Base-by-base conservation (phyloP, 345 rosid genomes). In the Anacardium occidentale region DNA sequence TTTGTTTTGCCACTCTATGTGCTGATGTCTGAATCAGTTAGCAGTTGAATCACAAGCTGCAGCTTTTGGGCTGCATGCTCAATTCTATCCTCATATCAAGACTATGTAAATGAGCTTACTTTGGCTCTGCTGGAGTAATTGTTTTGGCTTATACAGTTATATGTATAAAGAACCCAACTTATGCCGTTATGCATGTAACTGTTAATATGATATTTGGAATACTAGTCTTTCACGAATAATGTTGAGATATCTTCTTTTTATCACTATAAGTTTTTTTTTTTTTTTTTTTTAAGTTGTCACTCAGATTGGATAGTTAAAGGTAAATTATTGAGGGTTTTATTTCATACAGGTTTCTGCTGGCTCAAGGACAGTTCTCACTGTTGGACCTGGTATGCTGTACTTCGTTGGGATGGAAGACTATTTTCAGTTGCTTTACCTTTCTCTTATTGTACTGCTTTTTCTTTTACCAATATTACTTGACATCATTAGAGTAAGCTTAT, bases 301-400 rank as follows among this genome's bases (percentile, higher is more conserved):
- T 22, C 53, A 20, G 45, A 64, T 24, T 56, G 22, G 61, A 56
- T 56, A 4, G 4, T 64, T 10, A 45, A 24, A 11, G 17, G 14
- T 7, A 22, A 44, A 63, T 59, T 2, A 32, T 65, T 54, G 7
- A 47, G 52, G 40, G 40, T 24, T 44, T 50, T 69, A 40, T 44
- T 68, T 74, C 62, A 54, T 52, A 66, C 87, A 90, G 97, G 89
- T 90, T 80, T 82, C 79, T n/a, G 87, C 97, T 51, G 97, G 98
- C 63, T 90, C 98, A 57, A 89, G 85, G 81, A 93, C 98, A 18
- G 98, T 93, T 75, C 90, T 93, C 25, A 91, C 97, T 50, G 70
- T 93, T 70, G 98, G 98, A 51, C 98, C 97, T 18, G 98, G 98
- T 92, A 82, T 58, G 64, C 64, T 73, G 50, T 64, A 34, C 56